Evolutionary conservation across 1,284 basidiomycete species (phyloP), one percentile per base, ranked within the genome.

Genomic region (Schizophyllum commune): DNA sequence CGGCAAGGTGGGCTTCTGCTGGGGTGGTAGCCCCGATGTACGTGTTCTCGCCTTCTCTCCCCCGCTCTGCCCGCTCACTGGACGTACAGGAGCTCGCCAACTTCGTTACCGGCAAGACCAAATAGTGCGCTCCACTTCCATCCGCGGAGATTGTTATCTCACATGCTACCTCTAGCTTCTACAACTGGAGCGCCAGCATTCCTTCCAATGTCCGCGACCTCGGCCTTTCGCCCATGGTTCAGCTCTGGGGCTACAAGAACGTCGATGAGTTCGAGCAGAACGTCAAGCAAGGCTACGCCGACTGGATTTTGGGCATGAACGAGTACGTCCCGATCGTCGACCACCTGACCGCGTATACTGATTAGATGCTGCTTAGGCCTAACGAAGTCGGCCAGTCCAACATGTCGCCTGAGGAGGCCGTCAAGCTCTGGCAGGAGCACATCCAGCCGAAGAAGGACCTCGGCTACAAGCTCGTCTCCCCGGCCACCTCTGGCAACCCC

Each of bases 211-310:
- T 75, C n/a, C 69, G 71, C 17, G 57, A 64, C 0, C 72, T 79
- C 60, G 83, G 82, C 52, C 72, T 84, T 58, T 72, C 80, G 17
- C 83, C 75, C 71, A 78, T 81, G 64, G 82, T 86, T 60, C 88
- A 89, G 88, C 73, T 90, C 11, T 91, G 89, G 88, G 85, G 88
- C 66, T 63, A 66, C 2, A 76, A 79, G 58, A 77, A 84, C 65
- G 69, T 77, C 52, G 56, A 55, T 11, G 71, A 77, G 1, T 85
- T 84, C 68, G 63, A 74, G 64, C 65, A 67, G 1, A 70, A 75
- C 65, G 83, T 83, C 55, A 72, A 74, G 20, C 69, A 75, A 58
- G 79, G 82, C 61, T 78, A 84, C 59, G 80, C 84, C 61, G 75
- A 79, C 54, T 72, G 74, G 62, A 81, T 82, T 58, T 69, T 91